Evolutionary conservation across 2,329 filamentous ascomycete species (phyloP).

Genomic region (Cercospora brassicicola): DNA sequence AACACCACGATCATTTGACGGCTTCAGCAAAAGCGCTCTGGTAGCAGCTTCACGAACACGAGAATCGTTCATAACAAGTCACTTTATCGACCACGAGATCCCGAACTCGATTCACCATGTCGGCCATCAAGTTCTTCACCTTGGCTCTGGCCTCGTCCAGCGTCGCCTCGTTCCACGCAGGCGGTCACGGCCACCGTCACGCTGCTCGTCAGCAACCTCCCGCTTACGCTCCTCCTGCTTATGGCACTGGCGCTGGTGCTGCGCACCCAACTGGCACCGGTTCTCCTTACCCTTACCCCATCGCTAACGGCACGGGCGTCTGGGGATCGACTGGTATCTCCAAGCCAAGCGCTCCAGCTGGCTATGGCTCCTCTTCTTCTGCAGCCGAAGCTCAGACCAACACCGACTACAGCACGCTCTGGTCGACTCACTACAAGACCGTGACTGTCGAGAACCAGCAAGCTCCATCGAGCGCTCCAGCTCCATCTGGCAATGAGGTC

Average conservation of each 20-base stretch:
- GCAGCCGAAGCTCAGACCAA: not conserved
- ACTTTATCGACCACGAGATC: conserved; percentile 8
- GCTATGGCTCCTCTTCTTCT: conserved; percentile 9
- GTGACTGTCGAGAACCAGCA: conserved; percentile 12
- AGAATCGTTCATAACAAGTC: conserved; percentile 2
- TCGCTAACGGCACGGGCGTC: conserved; percentile 32
- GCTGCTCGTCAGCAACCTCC: conserved; percentile 26
- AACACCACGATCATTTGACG: conserved; percentile 40
- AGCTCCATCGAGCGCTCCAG: not conserved
- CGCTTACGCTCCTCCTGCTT: conserved; percentile 29
- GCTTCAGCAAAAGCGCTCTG: conserved; percentile 40
- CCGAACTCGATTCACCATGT: conserved; percentile 35
- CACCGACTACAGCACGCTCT: conserved; percentile 17
- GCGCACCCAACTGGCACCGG: conserved; percentile 28
- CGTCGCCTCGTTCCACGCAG: conserved; percentile 33
- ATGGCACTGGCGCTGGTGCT: conserved; percentile 29
- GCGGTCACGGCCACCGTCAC: conserved; percentile 21
- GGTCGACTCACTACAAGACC: conserved; percentile 27
- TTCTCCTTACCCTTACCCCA: conserved; percentile 34
- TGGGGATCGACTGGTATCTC: conserved; percentile 31
- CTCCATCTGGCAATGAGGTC: conserved; percentile 9
- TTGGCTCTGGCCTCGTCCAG: conserved; percentile 47
- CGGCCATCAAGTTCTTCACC: conserved; percentile 43
- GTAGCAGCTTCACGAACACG: conserved; percentile 37
- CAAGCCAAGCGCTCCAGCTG: conserved; percentile 3